phyloP scores from a whole-genome alignment of 179 eudicot genomes.

The Corrigiola litoralis region DNA sequence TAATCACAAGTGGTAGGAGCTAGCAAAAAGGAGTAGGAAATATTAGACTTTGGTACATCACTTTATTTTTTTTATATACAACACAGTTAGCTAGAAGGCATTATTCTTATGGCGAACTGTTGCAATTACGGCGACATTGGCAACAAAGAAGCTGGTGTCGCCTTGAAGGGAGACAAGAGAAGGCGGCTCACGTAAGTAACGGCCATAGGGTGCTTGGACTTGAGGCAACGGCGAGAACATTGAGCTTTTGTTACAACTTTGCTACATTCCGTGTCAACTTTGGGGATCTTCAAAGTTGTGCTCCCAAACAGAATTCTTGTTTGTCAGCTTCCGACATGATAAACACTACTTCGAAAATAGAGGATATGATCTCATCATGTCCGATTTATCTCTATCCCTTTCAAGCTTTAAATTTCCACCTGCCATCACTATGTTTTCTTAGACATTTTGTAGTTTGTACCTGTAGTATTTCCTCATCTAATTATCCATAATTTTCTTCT shows the following conservation, averaged over 20 bases:
- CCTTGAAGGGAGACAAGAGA: conserved; percentile 17
- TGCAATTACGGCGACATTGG: conserved; percentile 23
- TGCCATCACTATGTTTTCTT: too few species aligned
- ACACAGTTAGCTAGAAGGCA: too few species aligned
- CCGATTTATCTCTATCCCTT: too few species aligned
- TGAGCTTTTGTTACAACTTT: neutral
- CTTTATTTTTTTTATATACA: neutral
- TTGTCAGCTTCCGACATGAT: neutral
- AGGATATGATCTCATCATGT: too few species aligned
- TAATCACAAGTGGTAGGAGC: neutral
- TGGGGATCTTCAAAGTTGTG: neutral
- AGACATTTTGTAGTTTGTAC: too few species aligned
- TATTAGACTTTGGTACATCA: neutral
- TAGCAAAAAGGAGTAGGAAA: conserved; percentile 16
- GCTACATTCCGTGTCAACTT: conserved; percentile 18
- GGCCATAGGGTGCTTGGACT: neutral
- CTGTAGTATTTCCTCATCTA: too few species aligned
- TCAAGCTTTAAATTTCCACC: too few species aligned
- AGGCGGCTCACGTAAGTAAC: conserved; percentile 15
- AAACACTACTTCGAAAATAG: too few species aligned
- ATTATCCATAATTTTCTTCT: too few species aligned
- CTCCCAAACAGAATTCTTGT: neutral
- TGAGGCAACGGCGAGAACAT: neutral
- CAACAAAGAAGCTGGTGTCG: conserved; percentile 20
- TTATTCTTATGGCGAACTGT: conserved; percentile 16